These are phyloP conservation scores for Neocatenulostroma microsporum DNA, from an alignment of 2,329 filamentous ascomycete species.

Conservation along the genomic window DNA sequence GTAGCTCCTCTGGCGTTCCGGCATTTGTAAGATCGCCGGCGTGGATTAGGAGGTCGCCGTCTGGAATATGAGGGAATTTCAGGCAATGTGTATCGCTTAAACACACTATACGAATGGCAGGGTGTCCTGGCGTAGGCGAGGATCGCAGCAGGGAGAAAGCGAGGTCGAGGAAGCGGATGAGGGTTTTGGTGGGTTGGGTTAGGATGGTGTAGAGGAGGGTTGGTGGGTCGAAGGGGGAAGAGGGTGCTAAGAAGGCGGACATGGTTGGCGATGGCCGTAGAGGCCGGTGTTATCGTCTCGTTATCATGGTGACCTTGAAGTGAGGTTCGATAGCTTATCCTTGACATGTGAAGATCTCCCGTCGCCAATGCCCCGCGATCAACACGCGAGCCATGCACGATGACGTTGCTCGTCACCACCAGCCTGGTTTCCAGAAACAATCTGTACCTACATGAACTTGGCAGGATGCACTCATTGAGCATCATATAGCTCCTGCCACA, in stretches of 20 bases:
- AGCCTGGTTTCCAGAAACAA: background rate
- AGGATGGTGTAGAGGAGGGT: constrained; percentile 25
- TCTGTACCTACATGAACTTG: background rate
- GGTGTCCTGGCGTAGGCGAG: constrained; percentile 45
- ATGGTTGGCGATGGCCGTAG: too few relatives aligned
- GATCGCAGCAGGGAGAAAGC: constrained; percentile 62
- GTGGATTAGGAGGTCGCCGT: constrained; percentile 80
- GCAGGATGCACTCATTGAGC: too few relatives aligned
- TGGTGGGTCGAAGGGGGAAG: constrained; percentile 14
- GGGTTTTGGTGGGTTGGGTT: constrained; percentile 31
- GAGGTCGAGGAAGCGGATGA: constrained; percentile 33
- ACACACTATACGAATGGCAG: constrained; percentile 68
- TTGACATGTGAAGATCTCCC: too few relatives aligned
- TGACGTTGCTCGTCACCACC: background rate
- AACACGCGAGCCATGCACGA: background rate
- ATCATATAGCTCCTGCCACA: constrained; percentile 1
- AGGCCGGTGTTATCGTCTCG: too few relatives aligned
- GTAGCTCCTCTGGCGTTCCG: constrained; percentile 65
- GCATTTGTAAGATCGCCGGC: constrained; percentile 74
- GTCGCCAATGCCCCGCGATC: too few relatives aligned
- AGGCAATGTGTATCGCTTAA: constrained; percentile 81
- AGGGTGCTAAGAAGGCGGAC: constrained; percentile 7
- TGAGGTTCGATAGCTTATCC: too few relatives aligned
- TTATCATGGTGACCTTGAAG: too few relatives aligned
- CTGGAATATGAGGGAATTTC: constrained; percentile 50